Evolutionary conservation across 2,329 filamentous ascomycete species (phyloP), one percentile per base, ranked within the genome.

Genomic region (Cladosporium sp.): DNA sequence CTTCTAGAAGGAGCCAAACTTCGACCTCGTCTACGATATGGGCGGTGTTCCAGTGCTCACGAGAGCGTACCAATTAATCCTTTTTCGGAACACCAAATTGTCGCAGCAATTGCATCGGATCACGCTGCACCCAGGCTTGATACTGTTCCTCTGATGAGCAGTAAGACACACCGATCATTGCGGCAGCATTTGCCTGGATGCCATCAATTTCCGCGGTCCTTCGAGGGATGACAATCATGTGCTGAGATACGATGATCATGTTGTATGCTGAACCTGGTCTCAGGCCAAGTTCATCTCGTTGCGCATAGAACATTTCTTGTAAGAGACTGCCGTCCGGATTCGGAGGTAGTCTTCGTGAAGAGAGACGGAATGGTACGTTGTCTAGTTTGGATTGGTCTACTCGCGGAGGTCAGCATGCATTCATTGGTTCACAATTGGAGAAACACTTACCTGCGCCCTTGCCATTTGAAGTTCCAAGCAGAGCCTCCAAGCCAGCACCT

Each of bases 221-320:
- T 30, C 68, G 59, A 6, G 68, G 66, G 7, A 70, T 64, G 9
- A 69, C 58, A 19, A 66, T 56, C 39, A 70, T 64, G 61, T 63
- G 68, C 5, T 60, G 45, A 17, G 52, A 52, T 6, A 65, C 66
- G 44, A 69, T 51, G 7, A 69, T 54, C 19, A 70, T 58, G 53
- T 70, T 70, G 55, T 71, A 64, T 12, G 61, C 54, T 13, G 49
- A 39, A n/a, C 50, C 59, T 52, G 55, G 45, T 42, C 60, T 34
- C 2, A 58, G 30, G 24, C 30, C 39, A 17, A 54, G 11, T 29
- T 34, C 22, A 7, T 52, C 19, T 38, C 56, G 50, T 17, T 63
- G 55, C 2, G 50, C 40, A 7, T 43, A 34, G 53, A 65, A 66
- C 9, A 47, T 37, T 8, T 45, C 17, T 24, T 57, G 52, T 3